A percentile compares a stretch with the other conserved stretches of the same genome.
phyloP scores from a whole-genome alignment of 2,329 filamentous ascomycete genomes.

The Penicillium sp. region DNA sequence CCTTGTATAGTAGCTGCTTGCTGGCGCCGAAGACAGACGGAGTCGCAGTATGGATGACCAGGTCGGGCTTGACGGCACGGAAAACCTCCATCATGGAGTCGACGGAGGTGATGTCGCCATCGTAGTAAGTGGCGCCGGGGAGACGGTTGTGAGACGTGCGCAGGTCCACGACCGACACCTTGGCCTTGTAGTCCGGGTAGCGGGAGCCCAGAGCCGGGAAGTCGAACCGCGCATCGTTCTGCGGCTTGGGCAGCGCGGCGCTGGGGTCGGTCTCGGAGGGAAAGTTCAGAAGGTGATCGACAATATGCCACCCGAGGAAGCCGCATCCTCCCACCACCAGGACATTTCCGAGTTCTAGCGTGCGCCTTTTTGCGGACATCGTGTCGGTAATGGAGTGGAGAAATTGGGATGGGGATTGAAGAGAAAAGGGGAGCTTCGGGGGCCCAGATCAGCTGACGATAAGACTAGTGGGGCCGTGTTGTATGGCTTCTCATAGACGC shows the following conservation, averaged over 20 bases:
- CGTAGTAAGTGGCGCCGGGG: slow-evolving; percentile 64
- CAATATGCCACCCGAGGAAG: slow-evolving; percentile 79
- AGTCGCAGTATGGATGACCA: slow-evolving; percentile 89
- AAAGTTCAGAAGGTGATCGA: slow-evolving; percentile 67
- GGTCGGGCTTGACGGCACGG: slow-evolving; percentile 65
- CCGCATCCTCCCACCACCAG: slow-evolving; percentile 81
- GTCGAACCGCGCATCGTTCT: slow-evolving; percentile 36
- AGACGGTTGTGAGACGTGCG: slow-evolving; percentile 67
- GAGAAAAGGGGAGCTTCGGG: slow-evolving; percentile 18
- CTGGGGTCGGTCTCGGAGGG: slow-evolving; percentile 47
- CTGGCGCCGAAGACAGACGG: slow-evolving; percentile 55
- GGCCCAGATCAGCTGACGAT: slow-evolving; percentile 19
- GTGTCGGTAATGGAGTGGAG: slow-evolving; percentile 1
- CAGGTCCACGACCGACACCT: slow-evolving; percentile 71
- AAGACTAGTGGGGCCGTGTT: slow-evolving; percentile 5
- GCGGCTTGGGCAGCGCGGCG: slow-evolving; percentile 37
- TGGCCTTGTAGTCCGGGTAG: slow-evolving; percentile 45
- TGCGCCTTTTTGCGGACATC: slow-evolving; percentile 33
- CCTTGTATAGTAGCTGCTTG: slow-evolving; percentile 67
- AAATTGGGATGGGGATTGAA: not conserved
- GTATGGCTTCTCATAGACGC: too few relatives aligned
- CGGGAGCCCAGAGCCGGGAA: slow-evolving; percentile 39
- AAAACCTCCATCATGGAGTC: slow-evolving; percentile 64
- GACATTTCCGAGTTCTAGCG: slow-evolving; percentile 62
- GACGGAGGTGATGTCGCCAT: slow-evolving; percentile 73